Conservation (phyloP, 345 rosid genomes). For the Populus ilicifolia region DNA sequence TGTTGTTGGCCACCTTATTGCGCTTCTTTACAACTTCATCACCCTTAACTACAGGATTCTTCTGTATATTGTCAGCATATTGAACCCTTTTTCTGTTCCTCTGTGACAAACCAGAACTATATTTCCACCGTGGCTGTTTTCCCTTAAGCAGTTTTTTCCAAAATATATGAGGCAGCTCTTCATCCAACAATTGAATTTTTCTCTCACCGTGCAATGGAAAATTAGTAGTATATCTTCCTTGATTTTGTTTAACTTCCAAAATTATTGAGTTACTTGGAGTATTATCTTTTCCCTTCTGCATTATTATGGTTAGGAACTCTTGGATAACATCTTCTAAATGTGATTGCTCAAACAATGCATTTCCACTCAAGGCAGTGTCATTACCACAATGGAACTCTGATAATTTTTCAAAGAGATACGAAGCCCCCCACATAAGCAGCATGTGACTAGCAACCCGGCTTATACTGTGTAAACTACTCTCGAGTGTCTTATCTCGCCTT, state of each 20-base stretch:
- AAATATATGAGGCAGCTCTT: constrained; percentile 53
- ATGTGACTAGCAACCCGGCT: constrained; percentile 40
- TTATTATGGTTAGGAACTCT: constrained; percentile 52
- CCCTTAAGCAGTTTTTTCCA: constrained; percentile 71
- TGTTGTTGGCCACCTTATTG: constrained; percentile 40
- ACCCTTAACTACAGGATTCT: constrained; percentile 27
- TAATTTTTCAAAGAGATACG: constrained; percentile 57
- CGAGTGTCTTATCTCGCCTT: constrained; percentile 45
- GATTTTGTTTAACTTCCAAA: constrained; percentile 53
- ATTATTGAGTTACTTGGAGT: constrained; percentile 37
- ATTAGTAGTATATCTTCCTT: constrained; percentile 45
- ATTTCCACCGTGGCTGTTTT: constrained; percentile 68
- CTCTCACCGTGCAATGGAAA: constrained; percentile 57
- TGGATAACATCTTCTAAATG: constrained; percentile 38
- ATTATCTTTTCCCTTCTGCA: constrained; percentile 36
- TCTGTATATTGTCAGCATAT: constrained; percentile 27
- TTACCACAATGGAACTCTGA: constrained; percentile 49
- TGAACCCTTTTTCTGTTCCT: constrained; percentile 65
- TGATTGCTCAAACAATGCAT: constrained; percentile 30
- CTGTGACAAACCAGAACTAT: constrained; percentile 45
- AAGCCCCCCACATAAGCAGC: constrained; percentile 85
- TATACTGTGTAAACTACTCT: constrained; percentile 41
- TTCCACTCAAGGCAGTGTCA: constrained; percentile 22
- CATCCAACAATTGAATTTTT: constrained; percentile 41
- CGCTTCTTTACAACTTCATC: constrained; percentile 49